Evolutionary conservation across 768 basidiomycete species (phyloP).

Genomic region (Neoboletus brunneissimus): DNA sequence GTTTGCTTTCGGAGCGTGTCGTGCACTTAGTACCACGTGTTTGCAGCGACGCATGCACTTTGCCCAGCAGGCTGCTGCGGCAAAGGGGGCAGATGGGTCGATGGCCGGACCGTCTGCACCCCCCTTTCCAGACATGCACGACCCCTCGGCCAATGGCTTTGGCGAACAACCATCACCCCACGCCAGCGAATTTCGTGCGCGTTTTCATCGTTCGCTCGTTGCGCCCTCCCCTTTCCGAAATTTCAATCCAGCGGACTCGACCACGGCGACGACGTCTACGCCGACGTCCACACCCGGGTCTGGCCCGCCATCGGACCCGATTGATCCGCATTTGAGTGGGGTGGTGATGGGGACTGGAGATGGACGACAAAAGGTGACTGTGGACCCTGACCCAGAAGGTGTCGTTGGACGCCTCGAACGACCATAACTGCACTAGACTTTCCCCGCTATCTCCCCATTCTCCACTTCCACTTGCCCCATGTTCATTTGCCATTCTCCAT

Average conservation of each 20-base stretch:
- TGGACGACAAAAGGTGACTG: slow-evolving; percentile 22
- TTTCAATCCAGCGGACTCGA: slow-evolving; percentile 28
- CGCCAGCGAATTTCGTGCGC: slow-evolving; percentile 59
- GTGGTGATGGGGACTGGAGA: slow-evolving; percentile 27
- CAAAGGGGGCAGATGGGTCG: slow-evolving; percentile 31
- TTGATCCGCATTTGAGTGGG: slow-evolving; percentile 31
- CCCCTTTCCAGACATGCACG: slow-evolving; percentile 34
- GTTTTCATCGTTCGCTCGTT: slow-evolving; percentile 59
- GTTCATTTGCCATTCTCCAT: neutral
- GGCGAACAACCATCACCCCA: slow-evolving; percentile 31
- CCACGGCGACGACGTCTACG: slow-evolving; percentile 33
- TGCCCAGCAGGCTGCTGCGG: slow-evolving; percentile 36
- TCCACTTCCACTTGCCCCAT: neutral
- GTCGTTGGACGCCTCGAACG: slow-evolving; percentile 21
- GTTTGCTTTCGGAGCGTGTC: neutral
- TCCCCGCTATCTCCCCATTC: neutral
- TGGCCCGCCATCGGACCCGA: slow-evolving; percentile 32
- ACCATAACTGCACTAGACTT: slow-evolving; percentile 10
- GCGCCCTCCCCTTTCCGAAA: slow-evolving; percentile 59
- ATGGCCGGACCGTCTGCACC: slow-evolving; percentile 26
- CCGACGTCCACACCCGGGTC: slow-evolving; percentile 36
- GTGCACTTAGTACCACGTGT: neutral
- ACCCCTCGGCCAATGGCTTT: slow-evolving; percentile 29
- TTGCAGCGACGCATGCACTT: slow-evolving; percentile 48
- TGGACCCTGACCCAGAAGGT: slow-evolving; percentile 28